Evolutionary conservation across 805 yeast genomes (phyloP).

Genomic region (Starmerella geochares): DNA sequence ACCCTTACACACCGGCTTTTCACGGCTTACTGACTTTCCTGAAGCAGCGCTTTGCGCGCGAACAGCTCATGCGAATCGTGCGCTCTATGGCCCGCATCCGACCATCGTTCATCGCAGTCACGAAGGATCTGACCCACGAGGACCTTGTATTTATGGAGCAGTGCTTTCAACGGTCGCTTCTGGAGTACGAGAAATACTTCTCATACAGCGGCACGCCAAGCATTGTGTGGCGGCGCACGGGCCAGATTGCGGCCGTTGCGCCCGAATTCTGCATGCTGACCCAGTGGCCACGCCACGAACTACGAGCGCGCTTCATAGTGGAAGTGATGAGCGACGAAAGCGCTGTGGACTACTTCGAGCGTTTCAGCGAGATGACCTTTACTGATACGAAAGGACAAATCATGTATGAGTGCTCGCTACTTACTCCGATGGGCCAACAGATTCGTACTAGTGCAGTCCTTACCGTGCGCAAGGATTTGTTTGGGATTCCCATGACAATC

Average conservation of each 20-base stretch:
- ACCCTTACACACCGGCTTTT: slow-evolving; percentile 82
- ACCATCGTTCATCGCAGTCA: slow-evolving; percentile 87
- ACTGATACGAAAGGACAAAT: slow-evolving; percentile 83
- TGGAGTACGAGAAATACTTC: slow-evolving; percentile 81
- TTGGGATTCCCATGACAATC: slow-evolving; percentile 95
- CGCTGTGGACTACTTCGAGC: slow-evolving; percentile 76
- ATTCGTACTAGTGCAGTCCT: slow-evolving; percentile 76
- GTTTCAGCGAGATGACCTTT: slow-evolving; percentile 75
- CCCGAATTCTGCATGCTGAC: slow-evolving; percentile 83
- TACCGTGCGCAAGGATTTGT: slow-evolving; percentile 90
- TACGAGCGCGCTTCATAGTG: slow-evolving; percentile 39
- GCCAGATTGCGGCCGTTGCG: slow-evolving; percentile 92
- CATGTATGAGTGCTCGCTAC: slow-evolving; percentile 75
- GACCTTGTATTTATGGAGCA: slow-evolving; percentile 93
- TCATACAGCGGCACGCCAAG: slow-evolving; percentile 86
- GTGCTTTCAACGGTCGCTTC: slow-evolving; percentile 81
- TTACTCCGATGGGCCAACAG: slow-evolving; percentile 35
- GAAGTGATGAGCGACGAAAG: slow-evolving; percentile 81
- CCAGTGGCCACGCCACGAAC: slow-evolving; percentile 72
- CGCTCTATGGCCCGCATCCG: slow-evolving; percentile 81
- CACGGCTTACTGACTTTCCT: slow-evolving; percentile 70
- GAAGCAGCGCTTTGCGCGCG: slow-evolving; percentile 55
- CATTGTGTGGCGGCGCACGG: slow-evolving; percentile 89
- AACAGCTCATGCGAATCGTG: slow-evolving; percentile 69
- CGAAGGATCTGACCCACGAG: slow-evolving; percentile 76